Percentiles rank a stretch among this genome's conserved stretches.
phyloP scores from a whole-genome alignment of 23 red algal species.

The Chondrus crispus region DNA sequence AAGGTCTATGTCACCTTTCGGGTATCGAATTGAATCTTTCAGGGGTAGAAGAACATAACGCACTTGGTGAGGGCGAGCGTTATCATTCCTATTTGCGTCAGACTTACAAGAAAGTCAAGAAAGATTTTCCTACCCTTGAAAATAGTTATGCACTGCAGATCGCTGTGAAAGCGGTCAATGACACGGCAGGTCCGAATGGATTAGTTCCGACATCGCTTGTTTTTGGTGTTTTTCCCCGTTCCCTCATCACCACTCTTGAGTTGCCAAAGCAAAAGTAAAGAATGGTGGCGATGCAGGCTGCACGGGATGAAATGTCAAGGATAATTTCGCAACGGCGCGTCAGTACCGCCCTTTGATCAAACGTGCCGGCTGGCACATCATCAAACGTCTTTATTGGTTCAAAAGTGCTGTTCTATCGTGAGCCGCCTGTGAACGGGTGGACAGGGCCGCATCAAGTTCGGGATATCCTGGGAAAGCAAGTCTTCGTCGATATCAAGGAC shows the following conservation, averaged over 20 bases:
- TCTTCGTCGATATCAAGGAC: not conserved
- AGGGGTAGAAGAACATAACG: not conserved
- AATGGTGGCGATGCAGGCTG: not conserved
- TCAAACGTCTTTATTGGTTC: not conserved
- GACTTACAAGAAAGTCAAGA: slow-evolving; percentile 17
- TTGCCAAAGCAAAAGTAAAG: not conserved
- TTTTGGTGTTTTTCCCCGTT: not conserved
- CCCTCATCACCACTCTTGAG: not conserved
- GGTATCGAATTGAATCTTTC: not conserved
- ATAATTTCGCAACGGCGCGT: not conserved
- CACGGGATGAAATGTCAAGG: not conserved
- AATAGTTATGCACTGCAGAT: not conserved
- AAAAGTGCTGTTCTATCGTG: not conserved
- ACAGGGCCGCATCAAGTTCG: not conserved
- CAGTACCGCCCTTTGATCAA: not conserved
- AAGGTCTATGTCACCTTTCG: not conserved
- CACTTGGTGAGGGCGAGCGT: not conserved
- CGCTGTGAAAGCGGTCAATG: not conserved
- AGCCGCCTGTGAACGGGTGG: not conserved
- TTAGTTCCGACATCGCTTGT: not conserved
- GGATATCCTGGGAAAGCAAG: too few relatives aligned
- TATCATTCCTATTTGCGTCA: not conserved
- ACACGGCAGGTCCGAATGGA: slow-evolving; percentile 1
- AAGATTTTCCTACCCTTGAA: not conserved
- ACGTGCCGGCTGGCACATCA: not conserved